A percentile compares a stretch with the other conserved stretches of the same genome.
Conservation (phyloP, 768 basidiomycete genomes). For the Lentinus brumalis region DNA sequence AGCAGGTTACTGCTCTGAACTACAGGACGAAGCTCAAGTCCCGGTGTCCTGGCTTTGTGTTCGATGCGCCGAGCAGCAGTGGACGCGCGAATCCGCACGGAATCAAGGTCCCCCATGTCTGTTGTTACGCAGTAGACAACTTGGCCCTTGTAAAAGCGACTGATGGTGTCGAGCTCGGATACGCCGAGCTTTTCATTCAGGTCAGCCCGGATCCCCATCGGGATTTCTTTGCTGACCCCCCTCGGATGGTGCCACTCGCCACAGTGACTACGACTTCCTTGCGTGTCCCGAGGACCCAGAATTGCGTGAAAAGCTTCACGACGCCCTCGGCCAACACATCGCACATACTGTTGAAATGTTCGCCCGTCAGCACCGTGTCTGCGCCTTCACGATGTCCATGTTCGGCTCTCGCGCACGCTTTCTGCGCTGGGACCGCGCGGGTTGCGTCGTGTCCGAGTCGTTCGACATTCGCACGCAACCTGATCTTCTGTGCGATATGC, state of each 20-base stretch:
- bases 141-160: background rate
- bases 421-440: constrained; percentile 38
- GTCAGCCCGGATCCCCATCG: background rate
- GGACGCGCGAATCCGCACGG: background rate
- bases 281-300: background rate
- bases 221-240: constrained; percentile 5
- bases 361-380: constrained; percentile 32
- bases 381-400: constrained; percentile 33
- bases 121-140: background rate
- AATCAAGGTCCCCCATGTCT: background rate
- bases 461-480: constrained; percentile 30
- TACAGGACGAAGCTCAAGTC: background rate
- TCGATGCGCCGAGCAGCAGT: background rate
- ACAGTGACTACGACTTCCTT: constrained; percentile 27
- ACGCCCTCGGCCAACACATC: constrained; percentile 1
- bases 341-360: constrained; percentile 4
- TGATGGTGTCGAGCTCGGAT: background rate
- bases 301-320: background rate
- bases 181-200: constrained; percentile 9
- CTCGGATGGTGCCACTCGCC: constrained; percentile 10
- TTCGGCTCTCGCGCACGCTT: constrained; percentile 29
- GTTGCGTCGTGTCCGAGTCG: constrained; percentile 30
- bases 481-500: constrained; percentile 30
- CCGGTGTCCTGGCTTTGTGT: constrained; percentile 8
- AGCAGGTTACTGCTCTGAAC: background rate